Percentiles rank a stretch among this genome's conserved stretches.
Evolutionary conservation across 257 asterid species (phyloP).

Genomic region (Solanum rostratum): DNA sequence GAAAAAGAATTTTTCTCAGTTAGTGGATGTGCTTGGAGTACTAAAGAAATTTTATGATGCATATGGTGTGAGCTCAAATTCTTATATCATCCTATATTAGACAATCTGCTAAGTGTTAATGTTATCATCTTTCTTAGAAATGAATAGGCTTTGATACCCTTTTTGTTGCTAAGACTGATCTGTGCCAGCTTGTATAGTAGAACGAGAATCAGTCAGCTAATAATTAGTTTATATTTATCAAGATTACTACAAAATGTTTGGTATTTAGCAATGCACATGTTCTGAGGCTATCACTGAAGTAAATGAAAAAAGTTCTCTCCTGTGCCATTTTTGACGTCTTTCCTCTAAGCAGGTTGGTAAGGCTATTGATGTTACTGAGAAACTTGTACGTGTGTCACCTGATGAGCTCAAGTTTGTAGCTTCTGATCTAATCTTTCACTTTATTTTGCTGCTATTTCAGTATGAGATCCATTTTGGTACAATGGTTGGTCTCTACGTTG

Average conservation of each 20-base stretch:
- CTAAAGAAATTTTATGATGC: conserved; percentile 82
- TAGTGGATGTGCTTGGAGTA: conserved; percentile 86
- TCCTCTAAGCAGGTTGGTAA: conserved; percentile 58
- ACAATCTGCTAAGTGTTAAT: background rate
- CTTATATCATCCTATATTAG: background rate
- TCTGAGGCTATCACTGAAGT: background rate
- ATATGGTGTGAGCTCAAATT: conserved; percentile 62
- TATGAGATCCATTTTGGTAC: background rate
- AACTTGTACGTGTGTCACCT: conserved; percentile 84
- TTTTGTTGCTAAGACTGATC: background rate
- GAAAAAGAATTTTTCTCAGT: conserved; percentile 60
- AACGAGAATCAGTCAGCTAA: background rate
- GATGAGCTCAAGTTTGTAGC: conserved; percentile 80
- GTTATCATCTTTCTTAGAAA: background rate
- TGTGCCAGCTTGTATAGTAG: background rate
- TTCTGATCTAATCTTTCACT: conserved; percentile 36
- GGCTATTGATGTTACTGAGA: conserved; percentile 85
- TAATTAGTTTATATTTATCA: background rate
- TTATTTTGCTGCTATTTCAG: background rate
- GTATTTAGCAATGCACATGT: background rate
- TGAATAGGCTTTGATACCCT: background rate
- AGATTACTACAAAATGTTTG: background rate
- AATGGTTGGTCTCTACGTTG: background rate
- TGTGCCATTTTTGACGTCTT: background rate
- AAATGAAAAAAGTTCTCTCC: background rate